Evolutionary conservation across 177 flowering plant genomes (phyloP).

Genomic region (Vitis hybrid): DNA sequence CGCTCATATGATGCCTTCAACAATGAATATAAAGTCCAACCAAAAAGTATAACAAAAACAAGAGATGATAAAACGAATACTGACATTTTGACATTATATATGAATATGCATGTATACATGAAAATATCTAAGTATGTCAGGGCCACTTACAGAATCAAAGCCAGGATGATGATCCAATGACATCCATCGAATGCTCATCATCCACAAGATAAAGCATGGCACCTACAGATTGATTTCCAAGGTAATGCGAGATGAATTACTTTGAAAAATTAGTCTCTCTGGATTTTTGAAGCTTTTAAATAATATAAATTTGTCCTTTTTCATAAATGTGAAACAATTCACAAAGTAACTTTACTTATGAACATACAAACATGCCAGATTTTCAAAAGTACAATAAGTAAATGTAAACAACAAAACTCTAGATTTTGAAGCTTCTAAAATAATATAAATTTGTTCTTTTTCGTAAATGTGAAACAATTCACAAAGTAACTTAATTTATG

Average conservation of each 20-base stretch:
- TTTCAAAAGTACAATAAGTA: too few relatives aligned
- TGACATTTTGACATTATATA: neutral
- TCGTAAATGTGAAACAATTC: too few relatives aligned
- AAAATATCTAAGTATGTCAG: neutral
- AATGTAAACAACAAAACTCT: too few relatives aligned
- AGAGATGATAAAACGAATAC: neutral
- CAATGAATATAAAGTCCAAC: too few relatives aligned
- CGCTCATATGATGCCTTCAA: too few relatives aligned
- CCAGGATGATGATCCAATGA: constrained; percentile 78
- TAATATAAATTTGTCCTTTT: too few relatives aligned
- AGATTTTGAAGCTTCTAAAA: too few relatives aligned
- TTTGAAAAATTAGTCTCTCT: neutral
- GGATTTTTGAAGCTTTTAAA: neutral
- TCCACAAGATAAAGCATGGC: constrained; percentile 80
- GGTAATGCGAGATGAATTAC: neutral
- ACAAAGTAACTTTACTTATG: too few relatives aligned
- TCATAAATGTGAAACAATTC: too few relatives aligned
- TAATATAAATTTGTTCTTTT: too few relatives aligned
- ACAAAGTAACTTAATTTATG: too few relatives aligned
- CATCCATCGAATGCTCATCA: constrained; percentile 77
- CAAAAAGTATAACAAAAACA: neutral
- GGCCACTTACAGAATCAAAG: constrained; percentile 77
- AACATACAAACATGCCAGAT: too few relatives aligned
- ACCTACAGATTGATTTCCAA: constrained; percentile 44
- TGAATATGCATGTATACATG: constrained; percentile 1